Conservation (phyloP, 208 protist genomes). For the Crithidia fasciculata region DNA sequence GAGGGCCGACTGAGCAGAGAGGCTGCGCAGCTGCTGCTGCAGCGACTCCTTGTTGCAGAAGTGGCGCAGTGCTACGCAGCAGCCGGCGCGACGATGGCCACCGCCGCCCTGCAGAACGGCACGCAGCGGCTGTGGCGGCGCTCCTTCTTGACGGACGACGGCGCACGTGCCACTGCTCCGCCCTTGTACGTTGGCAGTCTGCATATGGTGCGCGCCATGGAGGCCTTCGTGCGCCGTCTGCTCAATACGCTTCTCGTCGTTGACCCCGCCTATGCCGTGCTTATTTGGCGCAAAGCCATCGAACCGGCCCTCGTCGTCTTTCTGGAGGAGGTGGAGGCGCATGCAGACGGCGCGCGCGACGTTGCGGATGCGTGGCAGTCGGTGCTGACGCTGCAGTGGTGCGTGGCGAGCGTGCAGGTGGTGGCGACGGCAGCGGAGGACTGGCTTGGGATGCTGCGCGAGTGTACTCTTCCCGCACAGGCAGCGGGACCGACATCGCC, state of each 20-base stretch:
- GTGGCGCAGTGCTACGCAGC: conserved; percentile 38
- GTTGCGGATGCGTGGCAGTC: conserved; percentile 15
- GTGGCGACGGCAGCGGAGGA: conserved; percentile 37
- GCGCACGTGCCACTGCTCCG: not conserved
- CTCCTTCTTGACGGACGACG: conserved; percentile 36
- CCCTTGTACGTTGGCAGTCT: conserved; percentile 29
- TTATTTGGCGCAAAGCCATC: conserved; percentile 26
- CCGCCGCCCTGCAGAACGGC: conserved; percentile 39
- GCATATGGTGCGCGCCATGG: conserved; percentile 57
- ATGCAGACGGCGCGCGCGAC: not conserved
- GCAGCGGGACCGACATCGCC: not conserved
- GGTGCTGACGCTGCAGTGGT: conserved; percentile 28
- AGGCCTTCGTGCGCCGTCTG: conserved; percentile 61
- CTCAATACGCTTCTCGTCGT: conserved; percentile 36
- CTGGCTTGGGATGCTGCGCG: conserved; percentile 42
- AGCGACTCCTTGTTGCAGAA: conserved; percentile 27
- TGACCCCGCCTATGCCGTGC: conserved; percentile 1
- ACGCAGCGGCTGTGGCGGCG: conserved; percentile 54
- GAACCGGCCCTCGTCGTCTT: conserved; percentile 26
- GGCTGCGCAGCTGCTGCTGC: conserved; percentile 27
- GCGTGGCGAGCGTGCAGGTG: conserved; percentile 25
- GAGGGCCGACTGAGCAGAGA: conserved; percentile 24
- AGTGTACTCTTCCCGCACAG: not conserved
- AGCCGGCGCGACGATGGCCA: conserved; percentile 26
- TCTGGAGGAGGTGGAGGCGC: conserved; percentile 19